Base-by-base conservation (phyloP, 805 yeast genomes). In the Brettanomyces anomalus region DNA sequence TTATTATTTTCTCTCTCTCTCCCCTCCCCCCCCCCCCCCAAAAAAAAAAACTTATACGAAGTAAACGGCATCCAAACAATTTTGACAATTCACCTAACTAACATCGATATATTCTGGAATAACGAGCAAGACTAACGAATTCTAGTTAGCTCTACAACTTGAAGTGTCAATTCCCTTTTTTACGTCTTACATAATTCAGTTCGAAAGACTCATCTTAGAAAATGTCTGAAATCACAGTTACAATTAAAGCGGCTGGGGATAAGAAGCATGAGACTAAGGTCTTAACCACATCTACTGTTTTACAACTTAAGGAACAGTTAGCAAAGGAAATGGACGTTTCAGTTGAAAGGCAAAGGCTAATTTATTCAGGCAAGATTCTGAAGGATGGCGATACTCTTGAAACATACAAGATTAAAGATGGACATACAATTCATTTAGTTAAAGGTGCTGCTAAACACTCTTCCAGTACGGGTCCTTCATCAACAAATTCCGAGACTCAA, bases 291-390 rank as follows among this genome's bases (percentile, higher is more conserved):
- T 59, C 70, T 37, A 77, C 89, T 2, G 78, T 90, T 30, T 65
- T 68, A 18, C 84, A 81, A 47, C 71, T 90, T 50, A 90, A 90
- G 63, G 72, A 71, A 32, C 68, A 68, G 50, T 70, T 90, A 41
- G 79, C 79, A 20, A 66, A 68, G 17, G 73, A 70, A 46, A 64
- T 88, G 5, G 81, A 76, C 18, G 70, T 88, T 36, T 81, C 95
- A 4, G 78, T 76, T 1, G 82, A 72, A n/a, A 76, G 82, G 47
- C 97, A 89, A 65, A 74, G 97, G 46, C 72, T 90, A 58, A 89
- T 90, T 56, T 90, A 85, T 66, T 85, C 96, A 3, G 98, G 98
- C 34, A 82, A 90, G 52, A 95, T 93, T 30, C 73, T 90, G 57
- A 89, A 89, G 62, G 96, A 90, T 56, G 70, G 68, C 32, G 93